Evolutionary conservation across 2,329 filamentous ascomycete genomes (phyloP).

Genomic region (Thielaviopsis euricoi): DNA sequence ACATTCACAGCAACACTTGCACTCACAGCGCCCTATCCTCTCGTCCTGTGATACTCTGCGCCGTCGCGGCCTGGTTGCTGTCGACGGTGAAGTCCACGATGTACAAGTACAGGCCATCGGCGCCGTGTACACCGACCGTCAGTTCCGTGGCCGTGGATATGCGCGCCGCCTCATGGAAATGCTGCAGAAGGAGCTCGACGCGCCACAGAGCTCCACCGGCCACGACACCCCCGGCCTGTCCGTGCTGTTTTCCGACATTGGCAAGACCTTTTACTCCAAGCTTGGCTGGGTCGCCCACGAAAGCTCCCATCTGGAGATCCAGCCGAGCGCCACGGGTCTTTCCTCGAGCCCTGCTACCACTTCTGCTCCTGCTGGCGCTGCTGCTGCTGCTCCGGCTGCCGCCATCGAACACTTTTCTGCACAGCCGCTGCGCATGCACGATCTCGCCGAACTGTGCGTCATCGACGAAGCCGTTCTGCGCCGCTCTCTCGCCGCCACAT

Average conservation of each 20-base stretch:
- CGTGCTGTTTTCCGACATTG: constrained; percentile 74
- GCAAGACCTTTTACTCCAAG: constrained; percentile 62
- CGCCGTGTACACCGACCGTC: constrained; percentile 58
- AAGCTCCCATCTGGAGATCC: constrained; percentile 55
- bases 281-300: constrained; percentile 62
- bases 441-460: constrained; percentile 44
- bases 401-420: constrained; percentile 15
- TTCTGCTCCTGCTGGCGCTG: too few species aligned
- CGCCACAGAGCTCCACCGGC: constrained; percentile 15
- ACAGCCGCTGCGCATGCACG: constrained; percentile 36
- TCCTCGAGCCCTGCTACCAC: constrained; percentile 14
- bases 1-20: constrained; percentile 19
- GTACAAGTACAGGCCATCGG: constrained; percentile 56
- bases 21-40: constrained; percentile 36
- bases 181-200: constrained; percentile 6
- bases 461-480: constrained; percentile 49
- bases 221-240: constrained; percentile 42
- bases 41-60: constrained; percentile 48
- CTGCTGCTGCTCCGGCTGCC: too few species aligned
- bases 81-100: constrained; percentile 3
- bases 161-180: constrained; percentile 59
- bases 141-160: constrained; percentile 57
- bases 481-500: constrained; percentile 27
- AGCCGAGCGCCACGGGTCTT: constrained; percentile 18
- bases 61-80: constrained; percentile 33